A percentile compares a stretch with the other conserved stretches of the same genome.
Evolutionary conservation across 2,329 filamentous ascomycete species (phyloP).

Genomic region (Claviceps africana): DNA sequence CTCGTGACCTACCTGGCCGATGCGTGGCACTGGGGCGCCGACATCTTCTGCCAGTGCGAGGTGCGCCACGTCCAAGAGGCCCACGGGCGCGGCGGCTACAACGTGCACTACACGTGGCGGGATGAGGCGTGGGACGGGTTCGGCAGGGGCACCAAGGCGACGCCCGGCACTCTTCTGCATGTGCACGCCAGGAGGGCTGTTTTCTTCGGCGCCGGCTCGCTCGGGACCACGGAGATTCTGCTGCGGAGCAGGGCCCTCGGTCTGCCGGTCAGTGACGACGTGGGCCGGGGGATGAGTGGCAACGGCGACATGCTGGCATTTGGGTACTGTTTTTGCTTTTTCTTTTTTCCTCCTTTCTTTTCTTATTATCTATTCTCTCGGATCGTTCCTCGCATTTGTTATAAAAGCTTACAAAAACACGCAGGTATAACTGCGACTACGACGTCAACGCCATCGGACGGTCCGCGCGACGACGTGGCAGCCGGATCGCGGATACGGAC

Average conservation of each 20-base stretch:
- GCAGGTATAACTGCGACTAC: conserved; percentile 44
- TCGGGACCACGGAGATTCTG: conserved; percentile 53
- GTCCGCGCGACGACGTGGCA: accelerated
- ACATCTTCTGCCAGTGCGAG: conserved; percentile 57
- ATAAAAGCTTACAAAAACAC: too few species aligned
- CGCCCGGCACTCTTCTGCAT: conserved; percentile 49
- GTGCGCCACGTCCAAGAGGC: conserved; percentile 47
- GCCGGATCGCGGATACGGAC: too few species aligned
- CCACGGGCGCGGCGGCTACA: conserved; percentile 34
- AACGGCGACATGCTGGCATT: conserved; percentile 55
- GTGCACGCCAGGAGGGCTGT: conserved; percentile 50
- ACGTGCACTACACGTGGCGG: conserved; percentile 52
- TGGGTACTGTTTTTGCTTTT: conserved; percentile 24
- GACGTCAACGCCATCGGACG: conserved; percentile 42
- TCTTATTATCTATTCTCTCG: background rate
- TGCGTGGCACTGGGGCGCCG: conserved; percentile 59
- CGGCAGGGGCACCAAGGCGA: conserved; percentile 26
- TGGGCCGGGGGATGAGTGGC: conserved; percentile 48
- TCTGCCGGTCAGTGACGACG: conserved; percentile 38
- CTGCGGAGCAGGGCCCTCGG: conserved; percentile 46
- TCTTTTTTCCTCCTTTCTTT: background rate
- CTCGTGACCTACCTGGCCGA: conserved; percentile 54
- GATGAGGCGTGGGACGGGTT: conserved; percentile 40
- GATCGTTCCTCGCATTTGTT: background rate
- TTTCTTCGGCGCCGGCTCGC: conserved; percentile 50